A percentile compares a stretch with the other conserved stretches of the same genome.
Conservation (phyloP, 192 early-diverging fungal species). For the Oehlia diaphana region DNA sequence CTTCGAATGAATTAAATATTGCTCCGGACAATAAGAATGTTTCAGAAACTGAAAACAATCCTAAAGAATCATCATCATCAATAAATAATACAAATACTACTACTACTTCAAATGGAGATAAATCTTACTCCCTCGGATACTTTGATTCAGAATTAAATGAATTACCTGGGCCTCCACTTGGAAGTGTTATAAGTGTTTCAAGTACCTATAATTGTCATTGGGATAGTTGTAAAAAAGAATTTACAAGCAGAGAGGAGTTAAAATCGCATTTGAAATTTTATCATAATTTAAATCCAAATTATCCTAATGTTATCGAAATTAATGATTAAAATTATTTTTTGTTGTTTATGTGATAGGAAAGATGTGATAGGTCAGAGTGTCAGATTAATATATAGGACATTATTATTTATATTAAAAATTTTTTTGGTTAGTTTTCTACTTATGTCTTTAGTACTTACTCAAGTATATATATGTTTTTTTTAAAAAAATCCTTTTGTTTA, state of each 20-base stretch:
- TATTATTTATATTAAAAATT: no score
- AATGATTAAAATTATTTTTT: background rate
- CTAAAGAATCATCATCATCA: background rate
- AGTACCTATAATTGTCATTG: background rate
- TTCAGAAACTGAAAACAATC: background rate
- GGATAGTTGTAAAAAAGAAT: background rate
- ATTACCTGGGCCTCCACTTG: background rate
- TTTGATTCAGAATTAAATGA: background rate
- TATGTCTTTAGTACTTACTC: no score
- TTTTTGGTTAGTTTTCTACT: no score
- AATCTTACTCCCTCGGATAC: background rate
- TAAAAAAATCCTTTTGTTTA: no score
- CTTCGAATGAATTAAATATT: background rate
- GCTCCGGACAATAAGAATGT: background rate
- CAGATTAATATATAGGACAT: no score
- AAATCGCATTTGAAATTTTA: background rate
- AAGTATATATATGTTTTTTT: no score
- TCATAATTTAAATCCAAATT: background rate
- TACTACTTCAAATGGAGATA: background rate
- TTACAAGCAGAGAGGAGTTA: background rate
- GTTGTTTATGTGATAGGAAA: no score
- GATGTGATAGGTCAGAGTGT: no score
- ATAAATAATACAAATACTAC: background rate
- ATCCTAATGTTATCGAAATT: background rate
- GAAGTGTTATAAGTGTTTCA: background rate